Base-by-base conservation (phyloP, 2,329 filamentous ascomycete genomes). In the Penicillium sclerotigenum region DNA sequence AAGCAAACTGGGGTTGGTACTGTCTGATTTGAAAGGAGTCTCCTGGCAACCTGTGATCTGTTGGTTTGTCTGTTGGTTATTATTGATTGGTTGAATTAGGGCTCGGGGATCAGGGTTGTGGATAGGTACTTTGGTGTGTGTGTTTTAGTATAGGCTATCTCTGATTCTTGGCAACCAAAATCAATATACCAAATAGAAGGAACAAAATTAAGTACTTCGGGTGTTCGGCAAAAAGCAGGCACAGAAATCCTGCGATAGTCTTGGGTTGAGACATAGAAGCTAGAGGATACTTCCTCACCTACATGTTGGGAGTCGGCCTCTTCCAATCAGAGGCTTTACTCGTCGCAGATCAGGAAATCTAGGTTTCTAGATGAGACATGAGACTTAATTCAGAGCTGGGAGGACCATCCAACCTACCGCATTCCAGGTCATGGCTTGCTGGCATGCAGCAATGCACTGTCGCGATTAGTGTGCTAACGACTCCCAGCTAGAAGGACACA, bases 361-460 rank as follows among this genome's bases (percentile, higher is more conserved):
- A 7, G n/a, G 16, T 22, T n/a, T 13, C 9, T 28, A 14, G 7
- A 33, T 40, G 52, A 34, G 18, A 47, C 43, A 46, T 16, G 22
- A 14, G 20, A 9, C 5, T 11, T 5, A 20, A 16, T 48, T 36
- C 18, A 31, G 26, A 41, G 28, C 14, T 46, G 47, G 16, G 24
- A 31, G 22, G 20, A 53, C 16, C 14, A 47, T n/a, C 22, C n/a
- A 56, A 26, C 22, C 41, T 40, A 37, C 28, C 31, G 24, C 40
- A 33, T 50, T 57, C 22, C 31, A 58, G 18, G 13, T 24, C 24
- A 28, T 58, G 56, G 50, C 46, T 52, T 52, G 50, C 43, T 56
- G 9, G n/a, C 20, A 58, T 61, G 51, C 51, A 57, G 42, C 18
- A 54, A 61, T 50, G 52, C 59, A 59, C 29, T 48, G 37, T 59